Percentiles rank a stretch among this genome's conserved stretches.
These are phyloP conservation scores for Heliocybe sulcata DNA, from an alignment of 1,284 basidiomycete genomes.

Conservation along the genomic window DNA sequence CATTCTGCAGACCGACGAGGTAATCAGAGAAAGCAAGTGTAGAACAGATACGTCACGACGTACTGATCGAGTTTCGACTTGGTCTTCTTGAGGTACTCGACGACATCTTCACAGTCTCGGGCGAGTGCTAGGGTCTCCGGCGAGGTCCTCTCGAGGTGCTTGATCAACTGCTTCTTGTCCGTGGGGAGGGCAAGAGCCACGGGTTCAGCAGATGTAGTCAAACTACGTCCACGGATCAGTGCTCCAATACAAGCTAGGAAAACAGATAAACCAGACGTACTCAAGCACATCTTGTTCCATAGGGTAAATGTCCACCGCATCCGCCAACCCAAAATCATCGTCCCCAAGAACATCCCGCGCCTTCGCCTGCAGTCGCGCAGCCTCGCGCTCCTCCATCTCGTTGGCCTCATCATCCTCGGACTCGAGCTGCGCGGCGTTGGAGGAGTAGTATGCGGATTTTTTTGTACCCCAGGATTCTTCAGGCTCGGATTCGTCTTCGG, in stretches of 20 bases:
- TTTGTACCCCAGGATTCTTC: constrained; percentile 76
- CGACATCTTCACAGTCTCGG: constrained; percentile 70
- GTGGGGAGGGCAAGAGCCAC: constrained; percentile 29
- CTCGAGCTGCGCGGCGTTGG: constrained; percentile 73
- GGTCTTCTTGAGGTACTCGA: constrained; percentile 43
- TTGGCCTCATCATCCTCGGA: constrained; percentile 83
- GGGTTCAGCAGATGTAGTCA: constrained; percentile 15
- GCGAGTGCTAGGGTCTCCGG: constrained; percentile 76
- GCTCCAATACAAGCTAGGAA: not conserved
- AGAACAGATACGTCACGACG: constrained; percentile 16
- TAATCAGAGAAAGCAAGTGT: not conserved
- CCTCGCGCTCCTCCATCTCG: constrained; percentile 86
- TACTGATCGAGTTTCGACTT: constrained; percentile 52
- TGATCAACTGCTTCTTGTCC: constrained; percentile 60
- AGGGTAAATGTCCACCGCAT: constrained; percentile 38
- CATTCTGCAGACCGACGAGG: constrained; percentile 28
- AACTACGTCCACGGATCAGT: not conserved
- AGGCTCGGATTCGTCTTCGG: constrained; percentile 47
- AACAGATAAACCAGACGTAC: constrained; percentile 27
- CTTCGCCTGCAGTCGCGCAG: constrained; percentile 73
- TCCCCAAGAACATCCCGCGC: constrained; percentile 67
- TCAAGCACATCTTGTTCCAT: constrained; percentile 24
- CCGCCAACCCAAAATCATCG: constrained; percentile 82
- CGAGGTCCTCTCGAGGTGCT: constrained; percentile 72
- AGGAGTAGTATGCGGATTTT: constrained; percentile 78